These are phyloP conservation scores for Pythium chondricola DNA, from an alignment of 352 stramenopile species.

Conservation along the genomic window DNA sequence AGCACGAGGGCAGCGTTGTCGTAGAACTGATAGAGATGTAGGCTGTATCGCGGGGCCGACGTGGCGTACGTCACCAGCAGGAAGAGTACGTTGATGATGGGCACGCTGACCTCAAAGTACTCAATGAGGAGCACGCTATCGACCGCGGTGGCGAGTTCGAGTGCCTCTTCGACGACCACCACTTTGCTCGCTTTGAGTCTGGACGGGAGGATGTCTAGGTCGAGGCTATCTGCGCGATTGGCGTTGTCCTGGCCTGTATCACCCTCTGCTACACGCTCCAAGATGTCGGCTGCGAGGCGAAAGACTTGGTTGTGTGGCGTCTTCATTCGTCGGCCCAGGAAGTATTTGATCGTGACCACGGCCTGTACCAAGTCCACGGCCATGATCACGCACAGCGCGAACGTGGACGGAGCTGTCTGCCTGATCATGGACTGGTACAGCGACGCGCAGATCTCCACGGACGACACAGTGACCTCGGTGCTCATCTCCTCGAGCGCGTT, in stretches of 20 bases:
- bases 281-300: background rate
- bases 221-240: no score
- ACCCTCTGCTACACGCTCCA: background rate
- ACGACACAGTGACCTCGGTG: background rate
- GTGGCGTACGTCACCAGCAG: slow-evolving; percentile 6
- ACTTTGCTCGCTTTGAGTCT: background rate
- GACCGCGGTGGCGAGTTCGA: slow-evolving; percentile 1
- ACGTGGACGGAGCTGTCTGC: background rate
- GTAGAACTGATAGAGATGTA: slow-evolving; percentile 9
- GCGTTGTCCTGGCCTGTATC: background rate
- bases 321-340: background rate
- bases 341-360: slow-evolving; percentile 2
- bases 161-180: slow-evolving; percentile 4
- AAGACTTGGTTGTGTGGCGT: background rate
- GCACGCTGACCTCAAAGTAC: slow-evolving; percentile 17
- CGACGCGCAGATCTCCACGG: slow-evolving; percentile 5
- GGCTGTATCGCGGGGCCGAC: slow-evolving; percentile 12
- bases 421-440: slow-evolving; percentile 13
- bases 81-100: slow-evolving; percentile 8
- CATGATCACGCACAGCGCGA: slow-evolving; percentile 5
- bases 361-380: slow-evolving; percentile 1
- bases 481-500: background rate
- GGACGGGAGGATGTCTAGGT: background rate
- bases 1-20: slow-evolving; percentile 1
- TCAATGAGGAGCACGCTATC: slow-evolving; percentile 15